Conservation (phyloP, 2,329 filamentous ascomycete genomes). For the Zopfia rhizophila region DNA sequence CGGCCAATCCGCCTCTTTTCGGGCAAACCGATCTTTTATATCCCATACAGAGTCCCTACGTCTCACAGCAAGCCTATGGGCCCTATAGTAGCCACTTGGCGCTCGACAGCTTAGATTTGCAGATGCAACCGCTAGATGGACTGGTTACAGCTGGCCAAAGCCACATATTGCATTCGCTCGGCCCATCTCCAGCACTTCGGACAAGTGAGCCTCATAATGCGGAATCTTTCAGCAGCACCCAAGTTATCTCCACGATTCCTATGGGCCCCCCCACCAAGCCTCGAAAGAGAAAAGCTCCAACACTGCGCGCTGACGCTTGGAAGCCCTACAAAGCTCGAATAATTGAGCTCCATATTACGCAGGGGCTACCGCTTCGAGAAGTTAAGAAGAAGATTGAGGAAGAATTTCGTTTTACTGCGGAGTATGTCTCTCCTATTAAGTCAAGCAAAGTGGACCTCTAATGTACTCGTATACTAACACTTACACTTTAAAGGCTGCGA, state of each 20-base stretch:
- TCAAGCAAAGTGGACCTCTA: neutral
- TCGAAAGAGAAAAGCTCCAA: conserved; percentile 32
- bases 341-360: conserved; percentile 14
- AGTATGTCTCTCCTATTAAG: conserved; percentile 15
- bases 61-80: conserved; percentile 8
- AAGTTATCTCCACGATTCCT: conserved; percentile 3
- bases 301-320: conserved; percentile 30
- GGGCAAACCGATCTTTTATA: neutral
- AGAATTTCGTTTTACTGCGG: conserved; percentile 19
- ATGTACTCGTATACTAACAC: neutral
- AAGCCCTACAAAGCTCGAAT: conserved; percentile 30
- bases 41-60: neutral
- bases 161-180: conserved; percentile 1
- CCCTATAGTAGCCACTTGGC: neutral
- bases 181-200: conserved; percentile 1
- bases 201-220: conserved; percentile 2
- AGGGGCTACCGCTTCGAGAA: conserved; percentile 11
- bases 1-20: neutral
- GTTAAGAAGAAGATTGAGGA: conserved; percentile 20
- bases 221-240: conserved; percentile 5
- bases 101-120: neutral
- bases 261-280: conserved; percentile 25
- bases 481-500: conserved; percentile 16
- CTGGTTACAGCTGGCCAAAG: conserved; percentile 1
- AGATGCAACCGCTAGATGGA: conserved; percentile 4